Evolutionary conservation across 176 grass and related monocot species (phyloP).

Genomic region (Oryza rufipogon): DNA sequence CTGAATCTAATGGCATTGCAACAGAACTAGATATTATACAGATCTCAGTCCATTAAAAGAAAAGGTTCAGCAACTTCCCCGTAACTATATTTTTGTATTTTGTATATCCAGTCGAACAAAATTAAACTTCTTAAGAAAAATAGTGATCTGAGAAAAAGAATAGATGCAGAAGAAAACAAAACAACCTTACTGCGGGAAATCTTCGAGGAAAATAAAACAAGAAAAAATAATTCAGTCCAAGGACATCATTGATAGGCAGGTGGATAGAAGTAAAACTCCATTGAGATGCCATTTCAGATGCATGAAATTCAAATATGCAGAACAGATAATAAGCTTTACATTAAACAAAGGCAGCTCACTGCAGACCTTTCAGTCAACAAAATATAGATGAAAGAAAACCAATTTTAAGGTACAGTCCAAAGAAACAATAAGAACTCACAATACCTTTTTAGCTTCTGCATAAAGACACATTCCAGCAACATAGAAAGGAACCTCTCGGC

Average conservation of each 20-base stretch:
- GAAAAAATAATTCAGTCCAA: background rate
- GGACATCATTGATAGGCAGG: background rate
- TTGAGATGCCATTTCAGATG: conserved; percentile 8
- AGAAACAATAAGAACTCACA: background rate
- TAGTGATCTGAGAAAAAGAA: background rate
- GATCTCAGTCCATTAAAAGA: conserved; percentile 7
- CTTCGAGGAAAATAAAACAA: conserved; percentile 1
- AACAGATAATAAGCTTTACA: background rate
- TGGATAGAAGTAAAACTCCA: background rate
- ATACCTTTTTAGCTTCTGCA: conserved; percentile 94
- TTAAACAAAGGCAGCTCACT: background rate
- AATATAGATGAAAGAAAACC: background rate
- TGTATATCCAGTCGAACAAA: background rate
- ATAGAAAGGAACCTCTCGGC: conserved; percentile 96
- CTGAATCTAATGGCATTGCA: background rate
- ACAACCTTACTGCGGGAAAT: background rate
- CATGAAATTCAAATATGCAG: background rate
- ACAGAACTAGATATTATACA: background rate
- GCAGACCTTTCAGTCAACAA: background rate
- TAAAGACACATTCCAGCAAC: conserved; percentile 96
- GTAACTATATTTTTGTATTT: background rate
- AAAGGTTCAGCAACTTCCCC: background rate
- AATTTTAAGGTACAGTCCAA: background rate
- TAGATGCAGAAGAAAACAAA: background rate
- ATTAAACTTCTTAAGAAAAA: background rate